Evolutionary conservation across 2,329 filamentous ascomycete genomes (phyloP), one percentile per base, ranked within the genome.

Genomic region (Xylariaceae sp.): DNA sequence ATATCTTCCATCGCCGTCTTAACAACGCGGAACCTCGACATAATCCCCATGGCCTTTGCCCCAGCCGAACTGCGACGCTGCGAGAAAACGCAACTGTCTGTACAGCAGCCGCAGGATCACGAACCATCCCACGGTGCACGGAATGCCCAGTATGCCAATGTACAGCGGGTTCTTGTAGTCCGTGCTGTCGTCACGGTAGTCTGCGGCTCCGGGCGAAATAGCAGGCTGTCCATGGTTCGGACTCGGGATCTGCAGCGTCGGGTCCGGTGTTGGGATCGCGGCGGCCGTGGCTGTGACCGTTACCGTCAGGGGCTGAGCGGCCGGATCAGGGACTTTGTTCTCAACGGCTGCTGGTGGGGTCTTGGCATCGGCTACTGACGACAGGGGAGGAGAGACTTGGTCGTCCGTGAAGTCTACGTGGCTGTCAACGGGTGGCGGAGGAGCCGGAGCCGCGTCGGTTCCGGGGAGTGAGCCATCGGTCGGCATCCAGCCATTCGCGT

Each of bases 21-120:
- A n/a, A n/a, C n/a, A n/a, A n/a, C n/a, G n/a, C n/a, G n/a, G n/a
- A n/a, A n/a, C n/a, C n/a, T n/a, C n/a, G n/a, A n/a, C n/a, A n/a
- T n/a, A n/a, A n/a, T n/a, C n/a, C n/a, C n/a, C n/a, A n/a, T n/a
- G n/a, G n/a, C n/a, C n/a, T n/a, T n/a, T n/a, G n/a, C n/a, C n/a
- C n/a, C n/a, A 29, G 3, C 39, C 28, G 22, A 16, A 42, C 9
- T 38, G 39, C 15, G 34, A 42, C n/a, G 34, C 34, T 9, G 38
- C 3, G 12, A 42, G 24, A 33, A 16, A n/a, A 3, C 34, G 28
- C 9, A 34, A 4, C 2, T 42, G 36, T 22, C 30, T 28, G 17
- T 39, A 43, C 6, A 43, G 9, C 19, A 38, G 16, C n/a, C 22
- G n/a, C 8, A 43, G 19, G 15, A 43, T 38, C 4, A 43, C 36